These are phyloP conservation scores for Coriolopsis trogii DNA, from an alignment of 1,284 basidiomycete species.

Conservation along the genomic window DNA sequence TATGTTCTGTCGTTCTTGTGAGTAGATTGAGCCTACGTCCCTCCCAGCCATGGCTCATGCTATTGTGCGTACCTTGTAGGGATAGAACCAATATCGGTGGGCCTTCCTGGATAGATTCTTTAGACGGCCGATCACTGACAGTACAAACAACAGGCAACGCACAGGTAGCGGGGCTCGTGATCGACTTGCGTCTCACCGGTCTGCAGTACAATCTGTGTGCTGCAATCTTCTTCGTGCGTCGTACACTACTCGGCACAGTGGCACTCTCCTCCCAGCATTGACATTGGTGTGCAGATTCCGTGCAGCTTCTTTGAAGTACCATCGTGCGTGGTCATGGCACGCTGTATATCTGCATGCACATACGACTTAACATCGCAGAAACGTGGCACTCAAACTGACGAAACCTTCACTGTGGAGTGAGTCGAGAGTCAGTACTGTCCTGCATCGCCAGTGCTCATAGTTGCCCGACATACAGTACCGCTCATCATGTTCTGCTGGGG, in stretches of 20 bases:
- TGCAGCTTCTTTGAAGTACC: conserved; percentile 20
- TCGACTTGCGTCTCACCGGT: conserved; percentile 18
- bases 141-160: conserved; percentile 14
- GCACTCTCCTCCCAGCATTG: too few species aligned
- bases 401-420: conserved; percentile 20
- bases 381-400: conserved; percentile 16
- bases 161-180: conserved; percentile 21
- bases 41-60: too few species aligned
- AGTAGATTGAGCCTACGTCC: too few species aligned
- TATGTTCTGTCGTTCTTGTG: too few species aligned
- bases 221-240: conserved; percentile 20
- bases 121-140: too few species aligned
- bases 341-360: too few species aligned
- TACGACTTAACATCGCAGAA: too few species aligned
- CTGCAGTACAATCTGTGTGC: conserved; percentile 22
- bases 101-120: conserved; percentile 44
- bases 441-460: too few species aligned
- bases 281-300: conserved; percentile 18
- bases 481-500: conserved; percentile 22
- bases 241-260: too few species aligned
- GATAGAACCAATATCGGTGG: conserved; percentile 74
- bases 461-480: conserved; percentile 9
- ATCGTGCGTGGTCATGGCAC: conserved; percentile 7
- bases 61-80: too few species aligned
- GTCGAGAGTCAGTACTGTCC: too few species aligned